A percentile compares a stretch with the other conserved stretches of the same genome.
phyloP scores from a whole-genome alignment of 2,329 filamentous ascomycete genomes.

The Fusarium poae region DNA sequence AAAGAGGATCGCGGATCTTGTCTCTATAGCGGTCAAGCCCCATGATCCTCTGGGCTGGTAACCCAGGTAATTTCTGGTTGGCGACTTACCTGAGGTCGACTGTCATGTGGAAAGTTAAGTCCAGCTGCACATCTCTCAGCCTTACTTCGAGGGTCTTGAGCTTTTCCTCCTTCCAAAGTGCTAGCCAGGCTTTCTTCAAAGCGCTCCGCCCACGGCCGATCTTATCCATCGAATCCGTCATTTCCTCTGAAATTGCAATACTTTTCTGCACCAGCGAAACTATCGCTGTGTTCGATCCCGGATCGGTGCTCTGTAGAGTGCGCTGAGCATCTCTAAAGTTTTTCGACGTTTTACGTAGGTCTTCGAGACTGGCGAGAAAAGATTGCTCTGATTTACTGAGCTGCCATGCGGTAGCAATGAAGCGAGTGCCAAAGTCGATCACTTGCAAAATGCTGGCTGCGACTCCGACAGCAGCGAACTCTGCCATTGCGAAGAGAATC shows the following conservation, averaged over 20 bases:
- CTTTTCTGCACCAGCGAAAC: slow-evolving; percentile 2
- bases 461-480: slow-evolving; percentile 10
- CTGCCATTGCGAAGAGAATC: not conserved
- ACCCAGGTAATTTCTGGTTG: not conserved
- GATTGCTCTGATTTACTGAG: not conserved
- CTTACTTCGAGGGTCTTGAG: not conserved
- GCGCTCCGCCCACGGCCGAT: not conserved
- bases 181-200: slow-evolving; percentile 7
- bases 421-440: slow-evolving; percentile 22
- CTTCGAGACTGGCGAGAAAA: not conserved
- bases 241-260: not conserved
- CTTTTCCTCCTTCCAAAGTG: slow-evolving; percentile 8
- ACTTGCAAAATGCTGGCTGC: slow-evolving; percentile 18
- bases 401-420: slow-evolving; percentile 4
- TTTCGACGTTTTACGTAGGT: not conserved
- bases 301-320: not conserved
- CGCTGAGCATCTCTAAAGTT: slow-evolving; percentile 1
- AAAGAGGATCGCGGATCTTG: not conserved
- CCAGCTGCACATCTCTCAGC: not conserved
- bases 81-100: not conserved
- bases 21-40: not conserved
- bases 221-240: not conserved
- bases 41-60: not conserved
- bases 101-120: slow-evolving; percentile 6
- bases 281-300: not conserved